A percentile compares a stretch with the other conserved stretches of the same genome.
phyloP scores from a whole-genome alignment of 352 stramenopile genomes.

The Phytophthora cryptogea region DNA sequence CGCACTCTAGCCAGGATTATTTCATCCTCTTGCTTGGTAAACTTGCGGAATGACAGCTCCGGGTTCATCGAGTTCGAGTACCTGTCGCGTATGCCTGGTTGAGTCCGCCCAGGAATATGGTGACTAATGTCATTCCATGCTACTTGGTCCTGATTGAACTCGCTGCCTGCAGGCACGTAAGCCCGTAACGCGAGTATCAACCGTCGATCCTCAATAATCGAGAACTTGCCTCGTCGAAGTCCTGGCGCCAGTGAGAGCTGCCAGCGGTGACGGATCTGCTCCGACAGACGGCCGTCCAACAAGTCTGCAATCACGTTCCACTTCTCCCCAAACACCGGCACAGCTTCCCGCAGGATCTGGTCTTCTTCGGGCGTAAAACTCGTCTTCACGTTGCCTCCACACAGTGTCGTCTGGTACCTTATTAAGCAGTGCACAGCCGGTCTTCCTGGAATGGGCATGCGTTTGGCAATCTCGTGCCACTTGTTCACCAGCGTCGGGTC shows the following conservation, averaged over 20 bases:
- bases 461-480: conserved; percentile 53
- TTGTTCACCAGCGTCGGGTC: conserved; percentile 49
- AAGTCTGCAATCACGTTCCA: conserved; percentile 82
- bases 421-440: conserved; percentile 61
- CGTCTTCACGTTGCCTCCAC: conserved; percentile 44
- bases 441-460: conserved; percentile 49
- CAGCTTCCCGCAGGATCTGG: conserved; percentile 48
- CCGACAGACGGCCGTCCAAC: conserved; percentile 68
- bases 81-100: conserved; percentile 62
- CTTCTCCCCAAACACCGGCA: conserved; percentile 75
- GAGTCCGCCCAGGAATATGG: conserved; percentile 56
- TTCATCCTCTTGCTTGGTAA: conserved; percentile 57
- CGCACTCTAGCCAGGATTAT: conserved; percentile 41
- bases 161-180: conserved; percentile 44
- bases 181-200: conserved; percentile 61
- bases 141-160: conserved; percentile 55
- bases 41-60: conserved; percentile 62
- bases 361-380: conserved; percentile 59
- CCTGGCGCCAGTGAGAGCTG: conserved; percentile 67
- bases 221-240: conserved; percentile 75
- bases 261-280: conserved; percentile 81
- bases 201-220: conserved; percentile 69
- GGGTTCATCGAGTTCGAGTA: conserved; percentile 75
- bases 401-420: conserved; percentile 60
- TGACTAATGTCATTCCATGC: conserved; percentile 71